Conservation (phyloP, 1,284 basidiomycete species). For the Ustilago nuda region DNA sequence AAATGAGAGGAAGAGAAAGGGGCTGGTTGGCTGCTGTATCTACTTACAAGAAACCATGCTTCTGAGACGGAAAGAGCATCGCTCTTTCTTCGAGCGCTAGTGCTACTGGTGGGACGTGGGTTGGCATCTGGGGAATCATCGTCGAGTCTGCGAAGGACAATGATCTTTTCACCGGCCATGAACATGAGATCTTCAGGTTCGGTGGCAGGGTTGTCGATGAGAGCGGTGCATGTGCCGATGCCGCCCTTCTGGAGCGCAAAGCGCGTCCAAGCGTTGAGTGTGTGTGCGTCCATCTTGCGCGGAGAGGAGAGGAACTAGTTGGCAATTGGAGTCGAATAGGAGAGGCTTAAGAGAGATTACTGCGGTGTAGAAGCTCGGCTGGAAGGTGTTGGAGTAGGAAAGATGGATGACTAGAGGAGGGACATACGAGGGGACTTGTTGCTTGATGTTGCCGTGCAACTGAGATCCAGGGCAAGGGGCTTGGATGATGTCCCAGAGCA, state of each 20-base stretch:
- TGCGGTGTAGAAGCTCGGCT: neutral
- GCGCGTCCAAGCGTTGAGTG: conserved; percentile 67
- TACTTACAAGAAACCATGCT: conserved; percentile 41
- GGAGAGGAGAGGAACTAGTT: neutral
- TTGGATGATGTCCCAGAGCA: neutral
- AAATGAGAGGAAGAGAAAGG: neutral
- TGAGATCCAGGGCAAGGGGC: neutral
- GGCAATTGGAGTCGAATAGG: no score
- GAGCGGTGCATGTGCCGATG: conserved; percentile 65
- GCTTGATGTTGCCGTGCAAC: conserved; percentile 1
- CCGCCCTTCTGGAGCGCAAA: conserved; percentile 68
- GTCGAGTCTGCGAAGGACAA: conserved; percentile 61
- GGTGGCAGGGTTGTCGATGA: conserved; percentile 62
- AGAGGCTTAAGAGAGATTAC: no score
- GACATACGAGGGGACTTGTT: neutral
- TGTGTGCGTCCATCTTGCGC: conserved; percentile 64
- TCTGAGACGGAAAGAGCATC: conserved; percentile 30
- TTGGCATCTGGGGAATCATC: conserved; percentile 42
- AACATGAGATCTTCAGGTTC: conserved; percentile 66
- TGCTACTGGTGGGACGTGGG: conserved; percentile 31
- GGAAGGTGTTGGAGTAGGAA: neutral
- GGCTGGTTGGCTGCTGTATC: neutral
- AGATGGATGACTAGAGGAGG: neutral
- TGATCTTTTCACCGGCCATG: conserved; percentile 66
- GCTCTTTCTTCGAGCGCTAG: conserved; percentile 23